phyloP scores from a whole-genome alignment of 1,284 basidiomycete species.

The Ustilago shanxiensis region DNA sequence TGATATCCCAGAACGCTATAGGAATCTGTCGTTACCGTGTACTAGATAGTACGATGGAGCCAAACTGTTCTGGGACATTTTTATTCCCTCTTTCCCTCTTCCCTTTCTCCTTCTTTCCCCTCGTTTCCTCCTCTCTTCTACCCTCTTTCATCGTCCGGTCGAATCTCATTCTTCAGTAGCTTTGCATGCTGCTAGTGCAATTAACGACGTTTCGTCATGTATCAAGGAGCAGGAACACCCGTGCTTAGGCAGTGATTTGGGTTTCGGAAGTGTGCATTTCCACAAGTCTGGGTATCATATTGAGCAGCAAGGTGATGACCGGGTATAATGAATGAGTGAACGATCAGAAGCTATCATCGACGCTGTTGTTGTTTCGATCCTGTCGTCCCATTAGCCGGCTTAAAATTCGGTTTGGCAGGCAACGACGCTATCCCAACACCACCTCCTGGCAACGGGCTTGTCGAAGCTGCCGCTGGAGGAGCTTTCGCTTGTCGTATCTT shows the following conservation, averaged over 20 bases:
- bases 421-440: conserved; percentile 17
- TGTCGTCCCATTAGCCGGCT: background rate
- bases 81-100: conserved; percentile 1
- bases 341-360: too few species aligned
- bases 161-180: background rate
- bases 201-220: background rate
- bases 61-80: conserved; percentile 59
- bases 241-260: too few species aligned
- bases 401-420: conserved; percentile 29
- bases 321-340: background rate
- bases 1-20: conserved; percentile 59
- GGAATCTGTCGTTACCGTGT: conserved; percentile 49
- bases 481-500: conserved; percentile 35
- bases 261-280: too few species aligned
- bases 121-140: background rate
- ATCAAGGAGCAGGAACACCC: too few species aligned
- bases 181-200: background rate
- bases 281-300: conserved; percentile 24
- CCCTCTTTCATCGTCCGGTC: background rate
- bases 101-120: background rate
- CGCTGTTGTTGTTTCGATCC: conserved; percentile 3
- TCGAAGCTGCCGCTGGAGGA: background rate
- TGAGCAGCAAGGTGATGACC: background rate
- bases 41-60: conserved; percentile 42
- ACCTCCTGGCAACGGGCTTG: background rate